Conservation (phyloP, 2,329 filamentous ascomycete genomes). For the Neofusicoccum ribis region DNA sequence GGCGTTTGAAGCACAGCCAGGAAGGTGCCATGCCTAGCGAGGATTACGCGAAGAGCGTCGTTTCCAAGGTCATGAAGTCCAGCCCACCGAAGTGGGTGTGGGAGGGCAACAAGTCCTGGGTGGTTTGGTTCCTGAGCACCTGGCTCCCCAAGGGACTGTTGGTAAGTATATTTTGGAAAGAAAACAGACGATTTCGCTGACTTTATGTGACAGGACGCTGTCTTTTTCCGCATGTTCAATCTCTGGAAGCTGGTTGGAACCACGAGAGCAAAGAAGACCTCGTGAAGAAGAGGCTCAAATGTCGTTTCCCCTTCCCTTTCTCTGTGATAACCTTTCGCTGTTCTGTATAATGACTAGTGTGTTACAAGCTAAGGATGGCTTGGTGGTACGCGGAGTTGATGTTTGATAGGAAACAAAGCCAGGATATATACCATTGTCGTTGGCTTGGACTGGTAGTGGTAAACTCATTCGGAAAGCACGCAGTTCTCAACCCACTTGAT, state of each 20-base stretch:
- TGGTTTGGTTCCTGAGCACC: slow-evolving; percentile 50
- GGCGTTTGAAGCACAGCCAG: slow-evolving; percentile 56
- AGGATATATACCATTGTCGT: no score
- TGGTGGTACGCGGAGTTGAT: no score
- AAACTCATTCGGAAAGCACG: no score
- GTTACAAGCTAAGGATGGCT: no score
- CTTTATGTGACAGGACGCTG: slow-evolving; percentile 37
- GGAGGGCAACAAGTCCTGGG: slow-evolving; percentile 43
- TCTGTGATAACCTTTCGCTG: no score
- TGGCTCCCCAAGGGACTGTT: slow-evolving; percentile 49
- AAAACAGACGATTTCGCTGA: not conserved
- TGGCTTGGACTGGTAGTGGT: no score
- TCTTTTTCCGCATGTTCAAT: slow-evolving; percentile 55
- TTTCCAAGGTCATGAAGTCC: slow-evolving; percentile 49
- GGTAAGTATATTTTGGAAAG: slow-evolving; percentile 26
- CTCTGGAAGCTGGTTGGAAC: slow-evolving; percentile 48
- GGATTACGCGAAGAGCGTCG: slow-evolving; percentile 57
- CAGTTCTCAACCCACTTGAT: not conserved
- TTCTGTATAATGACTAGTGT: no score
- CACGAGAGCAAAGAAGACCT: slow-evolving; percentile 34
- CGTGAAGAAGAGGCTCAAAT: not conserved
- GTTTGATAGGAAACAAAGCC: no score
- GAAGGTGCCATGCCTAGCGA: slow-evolving; percentile 53
- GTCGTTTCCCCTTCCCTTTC: no score
- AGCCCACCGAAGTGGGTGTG: slow-evolving; percentile 28